These are phyloP conservation scores for Herpetomonas samuelpessoai DNA, from an alignment of 208 protist genomes.

Conservation along the genomic window DNA sequence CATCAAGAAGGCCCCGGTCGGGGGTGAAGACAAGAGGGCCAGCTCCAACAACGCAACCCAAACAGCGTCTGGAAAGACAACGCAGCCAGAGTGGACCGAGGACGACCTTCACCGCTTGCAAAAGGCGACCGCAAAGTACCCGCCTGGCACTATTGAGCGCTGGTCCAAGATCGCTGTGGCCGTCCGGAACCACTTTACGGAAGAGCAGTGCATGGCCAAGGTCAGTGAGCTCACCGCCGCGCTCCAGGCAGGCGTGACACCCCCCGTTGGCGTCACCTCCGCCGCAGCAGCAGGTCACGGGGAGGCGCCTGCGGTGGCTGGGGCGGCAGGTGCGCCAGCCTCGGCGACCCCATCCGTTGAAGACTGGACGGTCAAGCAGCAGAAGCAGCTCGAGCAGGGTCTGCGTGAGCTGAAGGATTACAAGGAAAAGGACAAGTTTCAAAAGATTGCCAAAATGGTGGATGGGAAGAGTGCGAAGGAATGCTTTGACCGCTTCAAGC, in stretches of 20 bases:
- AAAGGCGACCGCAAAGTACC: constrained; percentile 94
- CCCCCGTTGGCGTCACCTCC: constrained; percentile 10
- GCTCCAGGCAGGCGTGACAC: constrained; percentile 30
- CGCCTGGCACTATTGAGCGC: constrained; percentile 87
- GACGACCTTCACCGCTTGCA: constrained; percentile 92
- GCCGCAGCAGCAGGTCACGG: constrained; percentile 9
- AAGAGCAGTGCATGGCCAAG: constrained; percentile 92
- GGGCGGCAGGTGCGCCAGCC: constrained; percentile 5
- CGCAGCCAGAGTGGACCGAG: constrained; percentile 76
- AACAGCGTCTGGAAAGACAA: constrained; percentile 6
- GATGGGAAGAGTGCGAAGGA: constrained; percentile 95
- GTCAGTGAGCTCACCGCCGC: constrained; percentile 80
- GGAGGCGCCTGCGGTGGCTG: constrained; percentile 6
- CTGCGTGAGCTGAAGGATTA: constrained; percentile 92
- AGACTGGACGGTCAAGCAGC: constrained; percentile 93
- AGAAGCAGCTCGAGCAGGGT: constrained; percentile 94
- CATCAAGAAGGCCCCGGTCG: constrained; percentile 50
- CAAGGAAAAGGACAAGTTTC: constrained; percentile 95
- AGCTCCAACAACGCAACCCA: constrained; percentile 1
- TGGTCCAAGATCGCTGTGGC: constrained; percentile 89
- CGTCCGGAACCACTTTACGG: constrained; percentile 73
- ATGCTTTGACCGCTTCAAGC: constrained; percentile 96
- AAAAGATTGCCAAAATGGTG: constrained; percentile 93
- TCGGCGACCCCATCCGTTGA: constrained; percentile 33
- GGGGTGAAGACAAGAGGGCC: constrained; percentile 13